Evolutionary conservation across 164 flowering plant species (phyloP).

Genomic region (Berberis vulgaris): DNA sequence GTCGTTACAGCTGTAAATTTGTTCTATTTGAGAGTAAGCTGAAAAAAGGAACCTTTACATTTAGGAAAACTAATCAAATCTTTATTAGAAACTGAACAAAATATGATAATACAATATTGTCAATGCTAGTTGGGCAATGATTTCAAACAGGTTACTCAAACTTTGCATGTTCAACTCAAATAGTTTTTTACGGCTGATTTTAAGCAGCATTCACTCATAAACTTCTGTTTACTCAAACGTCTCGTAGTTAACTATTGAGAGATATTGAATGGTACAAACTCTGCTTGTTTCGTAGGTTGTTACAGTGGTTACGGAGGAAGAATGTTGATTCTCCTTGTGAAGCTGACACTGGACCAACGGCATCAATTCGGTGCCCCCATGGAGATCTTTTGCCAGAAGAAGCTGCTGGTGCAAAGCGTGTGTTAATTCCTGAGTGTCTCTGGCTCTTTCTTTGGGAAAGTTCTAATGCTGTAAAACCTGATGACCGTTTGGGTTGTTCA

Average conservation of each 20-base stretch:
- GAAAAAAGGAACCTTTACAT: too few relatives aligned
- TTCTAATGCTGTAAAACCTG: conserved; percentile 58
- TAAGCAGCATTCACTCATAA: too few relatives aligned
- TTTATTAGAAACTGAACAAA: too few relatives aligned
- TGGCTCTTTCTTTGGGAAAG: conserved; percentile 74
- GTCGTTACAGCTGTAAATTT: too few relatives aligned
- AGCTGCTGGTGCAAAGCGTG: conserved; percentile 79
- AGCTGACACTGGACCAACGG: conserved; percentile 88
- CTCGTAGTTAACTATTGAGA: background rate
- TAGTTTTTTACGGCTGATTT: too few relatives aligned
- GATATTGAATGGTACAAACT: background rate
- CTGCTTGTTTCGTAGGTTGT: conserved; percentile 46
- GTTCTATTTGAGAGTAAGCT: too few relatives aligned
- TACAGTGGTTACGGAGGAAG: conserved; percentile 84
- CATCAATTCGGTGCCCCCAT: conserved; percentile 75
- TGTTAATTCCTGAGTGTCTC: conserved; percentile 73
- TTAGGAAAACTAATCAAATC: too few relatives aligned
- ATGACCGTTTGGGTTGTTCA: conserved; percentile 50
- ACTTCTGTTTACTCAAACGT: too few relatives aligned
- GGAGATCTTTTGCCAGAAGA: conserved; percentile 77
- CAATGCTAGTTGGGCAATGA: too few relatives aligned
- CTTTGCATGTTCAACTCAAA: too few relatives aligned
- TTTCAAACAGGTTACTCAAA: too few relatives aligned
- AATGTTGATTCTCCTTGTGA: conserved; percentile 72
- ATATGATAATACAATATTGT: too few relatives aligned